These are phyloP conservation scores for Globisporangium radiosum DNA, from an alignment of 352 stramenopile genomes.

Conservation along the genomic window DNA sequence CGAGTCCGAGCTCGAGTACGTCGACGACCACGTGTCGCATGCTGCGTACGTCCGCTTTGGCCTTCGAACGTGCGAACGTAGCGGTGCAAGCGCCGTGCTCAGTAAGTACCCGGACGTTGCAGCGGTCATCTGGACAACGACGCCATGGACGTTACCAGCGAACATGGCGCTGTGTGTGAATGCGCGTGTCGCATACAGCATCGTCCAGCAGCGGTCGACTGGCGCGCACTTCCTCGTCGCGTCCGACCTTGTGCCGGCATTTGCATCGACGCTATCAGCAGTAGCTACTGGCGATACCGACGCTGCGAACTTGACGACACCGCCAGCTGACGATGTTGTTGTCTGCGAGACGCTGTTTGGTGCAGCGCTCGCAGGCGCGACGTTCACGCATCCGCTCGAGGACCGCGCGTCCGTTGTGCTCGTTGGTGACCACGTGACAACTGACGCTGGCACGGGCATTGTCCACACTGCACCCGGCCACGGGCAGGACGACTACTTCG, in stretches of 20 bases:
- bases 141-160: slow-evolving; percentile 97
- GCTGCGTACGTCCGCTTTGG: slow-evolving; percentile 93
- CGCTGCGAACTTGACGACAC: not conserved
- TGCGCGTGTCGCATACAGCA: slow-evolving; percentile 88
- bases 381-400: slow-evolving; percentile 89
- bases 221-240: slow-evolving; percentile 61
- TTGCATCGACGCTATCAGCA: slow-evolving; percentile 21
- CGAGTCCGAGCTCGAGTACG: slow-evolving; percentile 98
- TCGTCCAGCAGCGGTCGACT: slow-evolving; percentile 54
- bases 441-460: slow-evolving; percentile 96
- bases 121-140: slow-evolving; percentile 96
- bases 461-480: slow-evolving; percentile 98
- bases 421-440: slow-evolving; percentile 96
- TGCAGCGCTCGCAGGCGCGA: slow-evolving; percentile 34
- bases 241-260: slow-evolving; percentile 37
- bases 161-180: slow-evolving; percentile 98
- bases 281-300: not conserved
- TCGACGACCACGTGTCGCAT: slow-evolving; percentile 95
- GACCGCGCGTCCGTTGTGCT: slow-evolving; percentile 83
- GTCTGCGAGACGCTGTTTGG: slow-evolving; percentile 65
- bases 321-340: slow-evolving; percentile 20
- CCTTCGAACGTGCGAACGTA: slow-evolving; percentile 16
- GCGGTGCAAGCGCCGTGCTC: slow-evolving; percentile 18
- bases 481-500: slow-evolving; percentile 94
- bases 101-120: slow-evolving; percentile 38